Percentiles rank a stretch among this genome's conserved stretches.
Conservation (phyloP, 2,329 filamentous ascomycete species). For the Remersonia thermophila region DNA sequence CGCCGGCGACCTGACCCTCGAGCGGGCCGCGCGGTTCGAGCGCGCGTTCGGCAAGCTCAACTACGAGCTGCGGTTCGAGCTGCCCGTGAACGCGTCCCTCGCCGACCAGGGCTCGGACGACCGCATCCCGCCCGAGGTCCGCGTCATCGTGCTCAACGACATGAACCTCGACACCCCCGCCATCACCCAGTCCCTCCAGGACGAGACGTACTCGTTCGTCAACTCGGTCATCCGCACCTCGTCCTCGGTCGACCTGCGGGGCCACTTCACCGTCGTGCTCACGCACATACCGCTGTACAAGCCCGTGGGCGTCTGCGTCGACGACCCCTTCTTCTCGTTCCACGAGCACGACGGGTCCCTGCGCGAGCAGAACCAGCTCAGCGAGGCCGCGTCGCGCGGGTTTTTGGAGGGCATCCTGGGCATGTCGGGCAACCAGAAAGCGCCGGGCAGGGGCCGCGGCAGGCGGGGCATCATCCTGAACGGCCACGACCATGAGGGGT, state of each 20-base stretch:
- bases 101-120: constrained; percentile 33
- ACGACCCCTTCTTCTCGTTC: constrained; percentile 73
- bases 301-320: constrained; percentile 65
- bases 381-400: constrained; percentile 54
- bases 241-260: constrained; percentile 45
- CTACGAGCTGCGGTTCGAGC: constrained; percentile 70
- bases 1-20: constrained; percentile 73
- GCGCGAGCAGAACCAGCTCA: constrained; percentile 85
- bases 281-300: constrained; percentile 93
- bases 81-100: constrained; percentile 32
- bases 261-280: constrained; percentile 68
- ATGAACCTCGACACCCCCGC: constrained; percentile 89
- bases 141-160: constrained; percentile 77
- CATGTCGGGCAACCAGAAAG: constrained; percentile 50
- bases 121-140: constrained; percentile 53
- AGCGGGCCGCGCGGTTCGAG: constrained; percentile 71
- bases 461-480: constrained; percentile 71
- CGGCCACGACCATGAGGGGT: constrained; percentile 91
- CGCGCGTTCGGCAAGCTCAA: constrained; percentile 74
- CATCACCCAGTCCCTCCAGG: constrained; percentile 52
- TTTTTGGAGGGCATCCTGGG: constrained; percentile 80
- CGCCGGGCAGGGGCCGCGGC: constrained; percentile 49
- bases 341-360: constrained; percentile 57
- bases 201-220: constrained; percentile 65
- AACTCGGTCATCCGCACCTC: constrained; percentile 55